Percentiles rank a stretch among this genome's conserved stretches.
Conservation (phyloP, 2,329 filamentous ascomycete species). For the Piedraia hortae region DNA sequence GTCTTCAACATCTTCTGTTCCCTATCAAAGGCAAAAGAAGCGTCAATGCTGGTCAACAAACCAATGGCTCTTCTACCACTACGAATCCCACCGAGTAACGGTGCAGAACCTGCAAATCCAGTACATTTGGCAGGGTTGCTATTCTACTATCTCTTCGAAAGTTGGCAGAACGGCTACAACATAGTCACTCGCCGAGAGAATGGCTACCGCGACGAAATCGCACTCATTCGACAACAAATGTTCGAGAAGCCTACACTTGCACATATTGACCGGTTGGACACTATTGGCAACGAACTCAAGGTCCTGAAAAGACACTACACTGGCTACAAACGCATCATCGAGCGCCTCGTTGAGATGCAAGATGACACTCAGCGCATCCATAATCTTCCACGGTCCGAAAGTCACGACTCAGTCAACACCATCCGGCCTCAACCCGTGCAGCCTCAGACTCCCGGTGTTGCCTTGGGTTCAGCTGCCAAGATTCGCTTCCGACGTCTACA, state of each 20-base stretch:
- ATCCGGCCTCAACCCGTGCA: slow-evolving; percentile 7
- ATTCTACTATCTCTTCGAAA: slow-evolving; percentile 41
- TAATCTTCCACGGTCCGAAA: slow-evolving; percentile 3
- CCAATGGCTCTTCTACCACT: slow-evolving; percentile 19
- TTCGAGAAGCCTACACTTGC: slow-evolving; percentile 21
- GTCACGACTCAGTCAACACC: slow-evolving; percentile 5
- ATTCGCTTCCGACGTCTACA: slow-evolving; percentile 31
- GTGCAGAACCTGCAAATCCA: slow-evolving; percentile 19
- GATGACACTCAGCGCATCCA: slow-evolving; percentile 16
- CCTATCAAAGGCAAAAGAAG: slow-evolving; percentile 25
- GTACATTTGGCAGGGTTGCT: slow-evolving; percentile 24
- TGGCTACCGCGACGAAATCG: slow-evolving; percentile 21
- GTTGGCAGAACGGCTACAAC: slow-evolving; percentile 32
- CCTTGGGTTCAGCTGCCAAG: slow-evolving; percentile 21
- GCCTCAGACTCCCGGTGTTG: slow-evolving; percentile 16
- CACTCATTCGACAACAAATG: slow-evolving; percentile 22
- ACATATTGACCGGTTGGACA: slow-evolving; percentile 26
- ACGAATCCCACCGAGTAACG: slow-evolving; percentile 17
- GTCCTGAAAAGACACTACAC: slow-evolving; percentile 32
- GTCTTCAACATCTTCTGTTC: slow-evolving; percentile 33
- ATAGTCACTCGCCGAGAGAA: slow-evolving; percentile 24
- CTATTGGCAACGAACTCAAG: slow-evolving; percentile 31
- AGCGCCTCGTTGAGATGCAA: slow-evolving; percentile 25
- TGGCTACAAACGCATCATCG: slow-evolving; percentile 31
- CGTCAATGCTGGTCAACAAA: slow-evolving; percentile 11